Conservation (phyloP, 2,329 filamentous ascomycete species). For the Claviceps sp. region DNA sequence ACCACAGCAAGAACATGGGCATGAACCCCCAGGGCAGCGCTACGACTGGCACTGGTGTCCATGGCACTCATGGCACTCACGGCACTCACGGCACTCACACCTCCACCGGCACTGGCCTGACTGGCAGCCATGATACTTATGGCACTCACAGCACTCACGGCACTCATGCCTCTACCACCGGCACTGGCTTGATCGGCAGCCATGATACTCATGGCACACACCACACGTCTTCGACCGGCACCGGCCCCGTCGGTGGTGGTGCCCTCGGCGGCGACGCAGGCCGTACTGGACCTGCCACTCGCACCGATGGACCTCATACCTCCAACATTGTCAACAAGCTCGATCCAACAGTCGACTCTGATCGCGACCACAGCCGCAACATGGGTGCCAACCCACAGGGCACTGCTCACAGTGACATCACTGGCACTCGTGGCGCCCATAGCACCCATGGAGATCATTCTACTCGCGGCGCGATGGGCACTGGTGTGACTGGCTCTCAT, state of each 20-base stretch:
- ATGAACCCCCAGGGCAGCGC: conserved; percentile 17
- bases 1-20: conserved; percentile 22
- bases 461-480: conserved; percentile 1
- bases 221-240: background rate
- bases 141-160: background rate
- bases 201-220: conserved; percentile 1
- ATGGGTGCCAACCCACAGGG: conserved; percentile 20
- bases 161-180: conserved; percentile 7
- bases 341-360: conserved; percentile 42
- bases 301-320: conserved; percentile 31
- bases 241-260: conserved; percentile 14
- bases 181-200: conserved; percentile 10
- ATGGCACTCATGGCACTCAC: background rate
- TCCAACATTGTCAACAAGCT: conserved; percentile 34
- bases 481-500: too few relatives aligned
- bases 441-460: conserved; percentile 11
- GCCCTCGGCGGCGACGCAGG: conserved; percentile 7
- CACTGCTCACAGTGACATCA: conserved; percentile 1
- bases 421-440: background rate
- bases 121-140: conserved; percentile 9
- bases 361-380: conserved; percentile 29
- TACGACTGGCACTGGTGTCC: conserved; percentile 3
- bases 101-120: conserved; percentile 5
- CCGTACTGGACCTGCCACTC: conserved; percentile 15
- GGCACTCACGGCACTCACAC: background rate